phyloP scores from a whole-genome alignment of 108 stramenopile genomes.

The Chaetoceros tenuissimus region DNA sequence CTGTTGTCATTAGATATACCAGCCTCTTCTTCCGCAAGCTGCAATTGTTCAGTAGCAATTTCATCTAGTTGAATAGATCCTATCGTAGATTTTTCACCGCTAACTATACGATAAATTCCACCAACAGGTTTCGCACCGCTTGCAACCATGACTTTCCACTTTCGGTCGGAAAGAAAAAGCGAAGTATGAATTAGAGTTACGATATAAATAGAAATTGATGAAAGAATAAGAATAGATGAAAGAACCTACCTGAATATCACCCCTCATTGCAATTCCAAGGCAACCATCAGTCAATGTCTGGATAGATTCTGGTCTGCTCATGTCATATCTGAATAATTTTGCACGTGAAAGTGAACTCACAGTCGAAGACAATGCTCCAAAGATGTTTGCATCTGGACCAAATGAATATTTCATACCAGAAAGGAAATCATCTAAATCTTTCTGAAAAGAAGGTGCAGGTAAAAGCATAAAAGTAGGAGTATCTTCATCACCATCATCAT shows the following conservation, averaged over 20 bases:
- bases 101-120: slow-evolving; percentile 70
- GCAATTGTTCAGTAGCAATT: slow-evolving; percentile 37
- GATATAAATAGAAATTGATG: no score
- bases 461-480: slow-evolving; percentile 49
- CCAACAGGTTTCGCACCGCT: slow-evolving; percentile 83
- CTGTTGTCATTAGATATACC: slow-evolving; percentile 26
- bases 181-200: not conserved
- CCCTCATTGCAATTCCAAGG: slow-evolving; percentile 57
- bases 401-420: slow-evolving; percentile 28
- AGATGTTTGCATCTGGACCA: slow-evolving; percentile 19
- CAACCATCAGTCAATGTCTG: slow-evolving; percentile 62
- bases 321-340: slow-evolving; percentile 53
- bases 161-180: no score
- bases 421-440: slow-evolving; percentile 60
- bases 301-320: slow-evolving; percentile 5
- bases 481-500: slow-evolving; percentile 9
- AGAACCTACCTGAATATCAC: slow-evolving; percentile 61
- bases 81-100: slow-evolving; percentile 48
- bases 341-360: slow-evolving; percentile 62
- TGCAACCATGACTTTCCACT: slow-evolving; percentile 60
- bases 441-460: slow-evolving; percentile 66
- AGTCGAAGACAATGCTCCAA: slow-evolving; percentile 71
- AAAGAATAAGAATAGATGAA: no score
- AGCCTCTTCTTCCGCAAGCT: slow-evolving; percentile 25
- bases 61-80: slow-evolving; percentile 69